Evolutionary conservation across 805 yeast genomes (phyloP).

Genomic region (Saccharomycopsis javanensis): DNA sequence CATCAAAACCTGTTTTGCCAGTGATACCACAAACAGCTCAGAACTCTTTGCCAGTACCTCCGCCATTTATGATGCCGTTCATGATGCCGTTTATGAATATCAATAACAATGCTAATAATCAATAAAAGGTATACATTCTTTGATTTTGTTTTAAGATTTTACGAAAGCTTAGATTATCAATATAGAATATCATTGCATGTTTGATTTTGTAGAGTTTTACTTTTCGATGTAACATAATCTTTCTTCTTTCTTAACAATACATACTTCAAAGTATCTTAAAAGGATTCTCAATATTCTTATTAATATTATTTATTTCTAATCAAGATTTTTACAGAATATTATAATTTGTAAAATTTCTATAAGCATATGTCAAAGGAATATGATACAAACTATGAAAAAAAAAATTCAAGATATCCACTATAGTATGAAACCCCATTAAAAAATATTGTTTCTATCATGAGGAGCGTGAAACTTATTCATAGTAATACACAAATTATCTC

Average conservation of each 20-base stretch:
- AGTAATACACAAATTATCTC: too few species aligned
- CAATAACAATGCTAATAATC: background rate
- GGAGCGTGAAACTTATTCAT: too few species aligned
- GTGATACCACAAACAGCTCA: background rate
- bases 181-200: background rate
- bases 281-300: too few species aligned
- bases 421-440: background rate
- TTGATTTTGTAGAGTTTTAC: background rate
- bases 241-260: too few species aligned
- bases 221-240: too few species aligned
- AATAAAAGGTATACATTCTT: background rate
- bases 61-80: conserved; percentile 19
- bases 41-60: conserved; percentile 8
- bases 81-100: conserved; percentile 1
- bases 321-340: too few species aligned
- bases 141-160: background rate
- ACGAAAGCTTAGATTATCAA: background rate
- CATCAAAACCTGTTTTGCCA: conserved; percentile 15
- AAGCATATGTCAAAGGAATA: too few species aligned
- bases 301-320: too few species aligned
- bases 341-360: too few species aligned
- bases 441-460: too few species aligned
- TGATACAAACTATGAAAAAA: too few species aligned
- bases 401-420: background rate
- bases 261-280: too few species aligned